Evolutionary conservation across 2,329 filamentous ascomycete genomes (phyloP).

Genomic region (Arthrobotrys sphaeroides): DNA sequence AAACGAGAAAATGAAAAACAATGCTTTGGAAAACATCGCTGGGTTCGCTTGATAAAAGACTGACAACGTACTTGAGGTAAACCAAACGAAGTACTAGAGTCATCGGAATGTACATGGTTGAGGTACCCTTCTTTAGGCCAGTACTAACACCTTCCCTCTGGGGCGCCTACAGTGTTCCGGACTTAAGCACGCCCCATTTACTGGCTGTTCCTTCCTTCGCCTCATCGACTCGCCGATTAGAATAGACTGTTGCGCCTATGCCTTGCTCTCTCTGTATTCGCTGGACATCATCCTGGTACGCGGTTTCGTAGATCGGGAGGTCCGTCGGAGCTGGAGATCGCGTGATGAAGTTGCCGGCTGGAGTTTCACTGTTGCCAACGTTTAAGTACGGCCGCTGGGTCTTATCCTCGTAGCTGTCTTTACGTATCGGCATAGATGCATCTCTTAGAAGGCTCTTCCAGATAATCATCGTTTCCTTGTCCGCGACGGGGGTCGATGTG

Average conservation of each 20-base stretch:
- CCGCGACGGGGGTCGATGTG: conserved; percentile 60
- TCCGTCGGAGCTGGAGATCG: conserved; percentile 87
- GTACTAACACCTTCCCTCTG: too few relatives aligned
- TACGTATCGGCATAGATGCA: conserved; percentile 61
- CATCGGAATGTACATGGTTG: conserved; percentile 5
- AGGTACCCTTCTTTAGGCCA: too few relatives aligned
- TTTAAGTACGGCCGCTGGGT: conserved; percentile 56
- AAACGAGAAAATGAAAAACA: neutral
- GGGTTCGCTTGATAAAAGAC: conserved; percentile 20
- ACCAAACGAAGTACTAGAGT: neutral
- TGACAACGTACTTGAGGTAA: neutral
- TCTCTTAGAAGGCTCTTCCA: conserved; percentile 78
- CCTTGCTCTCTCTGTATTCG: conserved; percentile 70
- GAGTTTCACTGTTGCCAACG: conserved; percentile 61
- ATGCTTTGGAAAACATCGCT: neutral
- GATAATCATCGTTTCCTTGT: conserved; percentile 66
- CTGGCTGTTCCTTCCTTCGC: conserved; percentile 21
- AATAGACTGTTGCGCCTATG: conserved; percentile 68
- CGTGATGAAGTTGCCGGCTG: conserved; percentile 69
- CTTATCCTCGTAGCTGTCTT: conserved; percentile 57
- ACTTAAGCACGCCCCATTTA: conserved; percentile 37
- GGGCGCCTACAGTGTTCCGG: neutral
- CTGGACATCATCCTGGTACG: conserved; percentile 83
- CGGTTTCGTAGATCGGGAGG: conserved; percentile 86
- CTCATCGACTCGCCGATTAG: conserved; percentile 48